phyloP scores from a whole-genome alignment of 225 moss, liverwort and hornwort genomes.

The Marchantia polymorpha region DNA sequence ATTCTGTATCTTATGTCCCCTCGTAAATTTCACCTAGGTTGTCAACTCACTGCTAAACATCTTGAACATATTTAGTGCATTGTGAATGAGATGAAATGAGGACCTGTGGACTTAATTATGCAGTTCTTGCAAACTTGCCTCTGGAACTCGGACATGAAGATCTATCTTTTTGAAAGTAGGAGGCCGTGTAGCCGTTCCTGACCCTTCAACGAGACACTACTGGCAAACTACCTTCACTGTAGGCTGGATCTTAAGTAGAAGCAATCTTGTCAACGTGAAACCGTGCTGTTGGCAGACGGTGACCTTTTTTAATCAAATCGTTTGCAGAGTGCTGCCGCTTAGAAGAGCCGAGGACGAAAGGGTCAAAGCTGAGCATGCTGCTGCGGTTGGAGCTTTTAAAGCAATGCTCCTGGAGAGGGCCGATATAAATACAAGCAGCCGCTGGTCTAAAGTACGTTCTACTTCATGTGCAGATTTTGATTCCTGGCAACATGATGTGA shows the following conservation, averaged over 20 bases:
- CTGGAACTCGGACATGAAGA: not conserved
- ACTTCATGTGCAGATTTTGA: not conserved
- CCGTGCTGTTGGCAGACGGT: not conserved
- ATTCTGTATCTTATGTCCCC: not conserved
- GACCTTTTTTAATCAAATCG: constrained; percentile 3
- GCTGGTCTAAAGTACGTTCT: constrained; percentile 74
- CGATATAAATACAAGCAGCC: constrained; percentile 63
- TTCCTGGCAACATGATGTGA: not conserved
- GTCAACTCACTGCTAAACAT: not conserved
- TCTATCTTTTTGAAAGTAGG: not conserved
- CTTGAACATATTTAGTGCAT: not conserved
- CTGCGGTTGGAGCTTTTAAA: constrained; percentile 65
- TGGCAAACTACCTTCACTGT: not conserved
- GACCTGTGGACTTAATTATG: not conserved
- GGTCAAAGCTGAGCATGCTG: constrained; percentile 62
- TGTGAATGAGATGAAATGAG: not conserved
- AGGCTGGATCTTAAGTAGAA: not conserved
- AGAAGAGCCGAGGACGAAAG: constrained; percentile 81
- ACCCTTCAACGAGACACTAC: not conserved
- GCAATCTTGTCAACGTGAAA: not conserved
- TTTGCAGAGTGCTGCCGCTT: constrained; percentile 66
- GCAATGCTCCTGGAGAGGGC: constrained; percentile 61
- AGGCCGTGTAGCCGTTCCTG: not conserved
- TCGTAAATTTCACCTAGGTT: not conserved
- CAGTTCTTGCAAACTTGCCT: not conserved